Conservation (phyloP, 169 alveolate species). For the Neospora caninum region DNA sequence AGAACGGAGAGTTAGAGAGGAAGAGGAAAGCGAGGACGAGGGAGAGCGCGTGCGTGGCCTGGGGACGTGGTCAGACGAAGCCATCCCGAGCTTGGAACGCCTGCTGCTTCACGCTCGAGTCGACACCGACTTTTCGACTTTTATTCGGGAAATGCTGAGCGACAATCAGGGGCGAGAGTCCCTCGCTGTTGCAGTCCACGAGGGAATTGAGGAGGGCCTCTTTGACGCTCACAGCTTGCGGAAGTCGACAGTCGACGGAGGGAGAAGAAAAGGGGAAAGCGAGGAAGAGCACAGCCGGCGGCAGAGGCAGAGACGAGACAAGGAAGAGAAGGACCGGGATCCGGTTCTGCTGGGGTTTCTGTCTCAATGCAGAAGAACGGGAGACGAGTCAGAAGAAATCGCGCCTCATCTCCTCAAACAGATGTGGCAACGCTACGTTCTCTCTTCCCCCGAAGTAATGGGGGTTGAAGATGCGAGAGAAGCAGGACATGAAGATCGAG, state of each 20-base stretch:
- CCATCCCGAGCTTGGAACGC: background rate
- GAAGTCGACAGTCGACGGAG: background rate
- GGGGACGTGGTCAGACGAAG: too few relatives aligned
- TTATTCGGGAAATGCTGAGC: background rate
- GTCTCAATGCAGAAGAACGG: background rate
- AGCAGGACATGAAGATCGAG: background rate
- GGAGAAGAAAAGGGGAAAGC: background rate
- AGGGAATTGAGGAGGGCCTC: background rate
- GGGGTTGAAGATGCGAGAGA: background rate
- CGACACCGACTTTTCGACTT: background rate
- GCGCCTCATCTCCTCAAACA: background rate
- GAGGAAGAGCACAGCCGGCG: background rate
- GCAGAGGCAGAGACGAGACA: background rate
- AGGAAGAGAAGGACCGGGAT: background rate
- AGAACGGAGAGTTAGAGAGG: too few relatives aligned
- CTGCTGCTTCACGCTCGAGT: background rate
- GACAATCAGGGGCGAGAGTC: background rate
- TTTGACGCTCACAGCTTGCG: background rate
- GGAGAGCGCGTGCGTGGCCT: too few relatives aligned
- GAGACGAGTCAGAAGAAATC: background rate
- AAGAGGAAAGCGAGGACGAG: too few relatives aligned
- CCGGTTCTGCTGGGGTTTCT: background rate
- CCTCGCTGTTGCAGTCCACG: background rate
- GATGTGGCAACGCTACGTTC: background rate
- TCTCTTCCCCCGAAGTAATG: background rate